Conservation (phyloP, 2,329 filamentous ascomycete genomes). For the Lachnellula occidentalis region DNA sequence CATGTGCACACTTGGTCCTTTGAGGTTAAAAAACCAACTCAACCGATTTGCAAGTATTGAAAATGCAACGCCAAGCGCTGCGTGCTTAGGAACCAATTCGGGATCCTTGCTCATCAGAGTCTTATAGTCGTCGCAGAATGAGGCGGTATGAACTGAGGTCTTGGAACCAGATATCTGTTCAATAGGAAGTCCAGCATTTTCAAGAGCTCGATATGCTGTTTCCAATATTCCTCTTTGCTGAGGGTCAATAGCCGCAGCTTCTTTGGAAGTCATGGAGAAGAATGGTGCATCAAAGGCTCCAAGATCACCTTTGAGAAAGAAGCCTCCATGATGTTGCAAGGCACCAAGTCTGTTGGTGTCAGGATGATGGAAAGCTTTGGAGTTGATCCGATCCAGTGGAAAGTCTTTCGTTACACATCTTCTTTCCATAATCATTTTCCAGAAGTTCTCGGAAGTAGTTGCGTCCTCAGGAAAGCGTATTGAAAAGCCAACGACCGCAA, state of each 20-base stretch:
- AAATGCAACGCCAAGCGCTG: conserved; percentile 23
- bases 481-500: background rate
- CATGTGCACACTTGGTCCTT: background rate
- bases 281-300: conserved; percentile 34
- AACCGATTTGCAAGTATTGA: conserved; percentile 48
- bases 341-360: background rate
- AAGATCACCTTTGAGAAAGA: conserved; percentile 32
- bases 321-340: background rate
- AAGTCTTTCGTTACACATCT: background rate
- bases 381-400: background rate
- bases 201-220: conserved; percentile 21
- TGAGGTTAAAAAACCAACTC: conserved; percentile 48
- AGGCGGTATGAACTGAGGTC: conserved; percentile 44
- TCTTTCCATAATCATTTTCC: background rate
- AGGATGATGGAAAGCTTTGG: background rate
- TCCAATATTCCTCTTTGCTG: conserved; percentile 49
- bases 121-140: conserved; percentile 31
- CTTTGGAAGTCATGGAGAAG: conserved; percentile 19
- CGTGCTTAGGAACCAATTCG: background rate
- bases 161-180: conserved; percentile 1
- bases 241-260: conserved; percentile 21
- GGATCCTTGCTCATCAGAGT: conserved; percentile 2
- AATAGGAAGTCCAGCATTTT: conserved; percentile 9
- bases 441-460: background rate
- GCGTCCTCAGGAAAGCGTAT: background rate